phyloP scores from a whole-genome alignment of 306 rosid genomes.

The Alnus glutinosa region DNA sequence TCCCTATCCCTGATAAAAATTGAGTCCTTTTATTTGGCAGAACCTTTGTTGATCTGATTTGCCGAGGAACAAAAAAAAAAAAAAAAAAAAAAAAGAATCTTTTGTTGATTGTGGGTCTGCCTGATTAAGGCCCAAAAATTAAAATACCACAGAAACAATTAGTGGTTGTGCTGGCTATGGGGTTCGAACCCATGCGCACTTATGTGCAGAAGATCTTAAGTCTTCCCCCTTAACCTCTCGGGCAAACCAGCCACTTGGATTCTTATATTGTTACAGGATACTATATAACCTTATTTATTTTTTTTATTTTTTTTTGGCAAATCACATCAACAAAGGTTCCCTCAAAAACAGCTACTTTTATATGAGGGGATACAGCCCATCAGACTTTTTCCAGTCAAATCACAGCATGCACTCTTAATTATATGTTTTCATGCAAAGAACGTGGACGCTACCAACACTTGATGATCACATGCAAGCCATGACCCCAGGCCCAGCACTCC shows the following conservation, averaged over 20 bases:
- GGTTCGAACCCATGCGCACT: constrained; percentile 48
- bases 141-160: too few species aligned
- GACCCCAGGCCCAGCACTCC: constrained; percentile 12
- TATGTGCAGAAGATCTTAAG: constrained; percentile 44
- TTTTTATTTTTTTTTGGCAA: too few species aligned
- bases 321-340: background rate
- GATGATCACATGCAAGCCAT: constrained; percentile 37
- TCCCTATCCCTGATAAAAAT: too few species aligned
- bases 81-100: too few species aligned
- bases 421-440: constrained; percentile 29
- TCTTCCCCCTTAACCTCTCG: constrained; percentile 24
- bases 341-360: background rate
- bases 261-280: too few species aligned
- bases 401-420: background rate
- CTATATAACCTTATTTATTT: too few species aligned
- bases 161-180: constrained; percentile 26
- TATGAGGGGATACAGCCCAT: background rate
- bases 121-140: background rate
- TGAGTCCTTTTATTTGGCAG: too few species aligned
- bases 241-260: background rate
- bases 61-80: too few species aligned
- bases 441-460: constrained; percentile 17
- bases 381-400: background rate
- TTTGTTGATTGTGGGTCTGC: too few species aligned
- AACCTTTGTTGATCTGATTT: too few species aligned